Evolutionary conservation across 2,329 filamentous ascomycete genomes (phyloP).

Genomic region (Colletotrichum falcatum): DNA sequence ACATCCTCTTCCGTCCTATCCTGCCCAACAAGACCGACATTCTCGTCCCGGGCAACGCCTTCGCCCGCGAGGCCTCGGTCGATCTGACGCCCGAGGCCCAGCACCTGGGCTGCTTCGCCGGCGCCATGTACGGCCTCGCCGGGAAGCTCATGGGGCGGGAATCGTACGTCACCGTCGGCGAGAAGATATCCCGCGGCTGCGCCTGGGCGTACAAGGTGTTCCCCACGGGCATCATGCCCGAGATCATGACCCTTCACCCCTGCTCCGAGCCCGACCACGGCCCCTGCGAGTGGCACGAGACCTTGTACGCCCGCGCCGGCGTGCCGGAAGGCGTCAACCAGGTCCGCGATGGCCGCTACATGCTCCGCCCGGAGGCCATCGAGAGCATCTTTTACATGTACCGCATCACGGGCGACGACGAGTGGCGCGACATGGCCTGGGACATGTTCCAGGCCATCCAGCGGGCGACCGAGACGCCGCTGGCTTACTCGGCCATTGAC

Average conservation of each 20-base stretch:
- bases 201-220: constrained; percentile 66
- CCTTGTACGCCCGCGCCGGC: constrained; percentile 46
- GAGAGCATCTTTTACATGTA: constrained; percentile 66
- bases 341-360: constrained; percentile 56
- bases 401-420: constrained; percentile 60
- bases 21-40: constrained; percentile 69
- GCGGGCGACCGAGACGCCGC: constrained; percentile 56
- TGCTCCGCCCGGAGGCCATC: constrained; percentile 63
- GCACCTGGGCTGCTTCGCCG: constrained; percentile 74
- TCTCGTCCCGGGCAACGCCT: constrained; percentile 64
- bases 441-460: constrained; percentile 60
- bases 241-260: constrained; percentile 56
- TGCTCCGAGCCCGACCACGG: constrained; percentile 48
- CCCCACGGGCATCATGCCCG: constrained; percentile 66
- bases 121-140: constrained; percentile 73
- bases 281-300: constrained; percentile 52
- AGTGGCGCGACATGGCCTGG: constrained; percentile 60
- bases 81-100: constrained; percentile 56
- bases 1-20: constrained; percentile 78
- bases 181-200: constrained; percentile 63
- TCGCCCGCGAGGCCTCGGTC: constrained; percentile 46
- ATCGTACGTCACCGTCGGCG: constrained; percentile 61
- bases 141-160: constrained; percentile 65
- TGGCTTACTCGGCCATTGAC: constrained; percentile 57
- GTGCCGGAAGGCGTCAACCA: constrained; percentile 70